phyloP scores from a whole-genome alignment of 805 yeast species.

The Metschnikowia aberdeeniae region DNA sequence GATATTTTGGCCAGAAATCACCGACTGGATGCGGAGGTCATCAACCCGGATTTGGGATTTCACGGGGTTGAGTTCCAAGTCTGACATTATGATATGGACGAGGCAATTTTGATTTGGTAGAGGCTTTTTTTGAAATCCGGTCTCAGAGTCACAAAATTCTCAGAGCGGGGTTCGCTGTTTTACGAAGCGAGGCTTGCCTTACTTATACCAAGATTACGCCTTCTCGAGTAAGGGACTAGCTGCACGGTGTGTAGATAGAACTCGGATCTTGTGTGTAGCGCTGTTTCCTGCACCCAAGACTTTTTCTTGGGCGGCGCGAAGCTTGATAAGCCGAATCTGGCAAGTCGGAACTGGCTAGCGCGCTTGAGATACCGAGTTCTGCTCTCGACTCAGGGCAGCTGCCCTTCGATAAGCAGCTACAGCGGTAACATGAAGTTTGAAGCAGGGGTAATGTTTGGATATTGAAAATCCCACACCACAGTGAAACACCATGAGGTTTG shows the following conservation, averaged over 20 bases:
- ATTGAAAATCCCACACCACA: too few relatives aligned
- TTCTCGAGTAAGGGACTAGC: not conserved
- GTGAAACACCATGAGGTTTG: too few relatives aligned
- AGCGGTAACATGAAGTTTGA: too few relatives aligned
- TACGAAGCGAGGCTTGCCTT: not conserved
- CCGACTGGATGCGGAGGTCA: conserved; percentile 32
- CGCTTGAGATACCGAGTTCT: not conserved
- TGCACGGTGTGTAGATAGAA: conserved; percentile 3
- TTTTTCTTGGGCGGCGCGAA: too few relatives aligned
- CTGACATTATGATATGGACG: not conserved
- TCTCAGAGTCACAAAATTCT: too few relatives aligned
- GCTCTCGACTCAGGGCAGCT: not conserved
- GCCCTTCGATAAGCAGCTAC: not conserved
- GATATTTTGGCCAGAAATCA: conserved; percentile 36
- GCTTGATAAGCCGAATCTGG: conserved; percentile 1
- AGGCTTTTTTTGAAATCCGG: not conserved
- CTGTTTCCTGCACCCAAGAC: not conserved
- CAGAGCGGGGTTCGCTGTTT: not conserved
- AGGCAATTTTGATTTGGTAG: not conserved
- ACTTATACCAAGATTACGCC: conserved; percentile 1
- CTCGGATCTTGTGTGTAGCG: not conserved
- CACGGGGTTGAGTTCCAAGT: conserved; percentile 18
- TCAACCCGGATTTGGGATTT: conserved; percentile 30
- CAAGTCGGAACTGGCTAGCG: conserved; percentile 1
- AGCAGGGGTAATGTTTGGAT: too few relatives aligned